Base-by-base conservation (phyloP, 129 eudicot species). In the Flaveria sonorensis region DNA sequence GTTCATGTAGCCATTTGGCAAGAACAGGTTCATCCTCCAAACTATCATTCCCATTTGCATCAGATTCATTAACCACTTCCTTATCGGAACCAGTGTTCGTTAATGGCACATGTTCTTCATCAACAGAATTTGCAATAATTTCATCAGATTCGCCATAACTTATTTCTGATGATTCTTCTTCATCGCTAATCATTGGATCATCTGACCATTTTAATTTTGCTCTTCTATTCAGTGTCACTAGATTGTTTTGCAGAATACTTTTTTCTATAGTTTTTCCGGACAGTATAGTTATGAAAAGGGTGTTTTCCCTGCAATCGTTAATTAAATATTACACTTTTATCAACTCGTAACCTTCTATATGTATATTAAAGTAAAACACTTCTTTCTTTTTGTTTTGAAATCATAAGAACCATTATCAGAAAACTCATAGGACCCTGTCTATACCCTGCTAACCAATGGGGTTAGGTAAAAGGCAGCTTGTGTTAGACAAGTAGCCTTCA, bases 271-370 rank as follows among this genome's bases (percentile, higher is more conserved):
- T 84, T 89, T 36, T 96, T 72, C 72, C 98, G 79, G 77, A 92
- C 68, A 48, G 98, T 93, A 69, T 88, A 93, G 78, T 93, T 93
- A 81, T 93, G 98, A 59, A 93, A 93, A 64, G 98, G 97, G 86
- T 91, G 96, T 18, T 87, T 80, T 66, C 98, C 98, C 98, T 93
- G 88, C 36, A 90, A 78, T 67, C 55, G 66, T 48, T 10, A 73
- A 1, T 72, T 23, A 79, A 51, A 50, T 65, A 40, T 19, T 69
- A 70, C 47, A 40, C 73, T 66, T 14, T 65, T 3, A 30, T 28
- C 72, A 64, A 65, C 23, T 69, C 42, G 40, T 36, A 36, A 36
- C 40, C 40, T 36, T 36, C 40, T 36, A 36, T 36, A 36, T 36
- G 7, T 4, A 5, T 32, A 32, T 32, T 32, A 32, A 32, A 32